These are phyloP conservation scores for Malbranchea cinnamomea DNA, from an alignment of 2,329 filamentous ascomycete species.

Conservation along the genomic window DNA sequence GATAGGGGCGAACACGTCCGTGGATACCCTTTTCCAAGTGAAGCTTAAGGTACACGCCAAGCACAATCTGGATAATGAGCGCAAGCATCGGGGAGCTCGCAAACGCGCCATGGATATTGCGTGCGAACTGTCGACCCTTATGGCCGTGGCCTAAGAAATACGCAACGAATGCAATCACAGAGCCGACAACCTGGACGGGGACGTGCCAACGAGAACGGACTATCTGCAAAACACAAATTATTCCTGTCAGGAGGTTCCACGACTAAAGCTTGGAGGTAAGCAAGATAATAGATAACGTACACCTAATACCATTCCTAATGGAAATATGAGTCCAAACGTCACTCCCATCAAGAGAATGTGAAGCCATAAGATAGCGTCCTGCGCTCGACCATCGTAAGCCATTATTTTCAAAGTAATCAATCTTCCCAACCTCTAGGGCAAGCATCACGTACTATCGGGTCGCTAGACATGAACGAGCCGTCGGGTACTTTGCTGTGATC, in stretches of 20 bases:
- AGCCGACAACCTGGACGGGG: constrained; percentile 63
- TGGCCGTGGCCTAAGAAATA: constrained; percentile 89
- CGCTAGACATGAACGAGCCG: constrained; percentile 52
- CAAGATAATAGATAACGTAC: constrained; percentile 37
- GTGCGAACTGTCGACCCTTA: constrained; percentile 70
- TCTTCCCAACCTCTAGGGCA: constrained; percentile 8
- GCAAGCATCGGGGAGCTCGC: constrained; percentile 68
- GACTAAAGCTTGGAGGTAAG: constrained; percentile 1
- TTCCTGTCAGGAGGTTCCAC: constrained; percentile 8
- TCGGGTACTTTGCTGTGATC: constrained; percentile 48
- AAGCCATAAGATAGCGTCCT: constrained; percentile 76
- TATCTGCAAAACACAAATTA: constrained; percentile 41
- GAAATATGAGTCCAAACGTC: constrained; percentile 84
- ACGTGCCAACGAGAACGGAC: constrained; percentile 89
- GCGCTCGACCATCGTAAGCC: constrained; percentile 2
- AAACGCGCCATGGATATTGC: constrained; percentile 69
- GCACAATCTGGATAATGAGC: constrained; percentile 57
- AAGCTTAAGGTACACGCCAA: constrained; percentile 77
- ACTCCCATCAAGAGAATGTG: constrained; percentile 83
- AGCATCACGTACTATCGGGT: constrained; percentile 50
- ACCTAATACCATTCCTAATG: constrained; percentile 86
- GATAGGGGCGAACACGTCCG: constrained; percentile 55
- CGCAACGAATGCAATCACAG: constrained; percentile 61
- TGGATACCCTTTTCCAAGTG: constrained; percentile 78
- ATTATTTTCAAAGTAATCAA: neutral